These are phyloP conservation scores for Leccinum obscurum DNA, from an alignment of 768 basidiomycete genomes.

Conservation along the genomic window DNA sequence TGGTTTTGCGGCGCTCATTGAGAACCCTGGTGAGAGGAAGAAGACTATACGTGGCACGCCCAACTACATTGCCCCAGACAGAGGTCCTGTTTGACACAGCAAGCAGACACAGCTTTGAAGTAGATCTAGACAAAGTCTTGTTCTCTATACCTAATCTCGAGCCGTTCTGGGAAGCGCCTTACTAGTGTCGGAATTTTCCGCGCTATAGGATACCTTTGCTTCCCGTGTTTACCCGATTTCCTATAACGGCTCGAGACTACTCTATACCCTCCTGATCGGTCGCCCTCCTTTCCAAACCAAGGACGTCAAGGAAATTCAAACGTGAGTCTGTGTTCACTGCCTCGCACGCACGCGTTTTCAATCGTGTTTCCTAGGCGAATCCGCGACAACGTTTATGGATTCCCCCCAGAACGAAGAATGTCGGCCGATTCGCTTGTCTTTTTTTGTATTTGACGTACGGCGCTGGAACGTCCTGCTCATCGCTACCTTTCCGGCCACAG, in stretches of 20 bases:
- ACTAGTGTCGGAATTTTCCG: no score
- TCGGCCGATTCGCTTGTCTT: conserved; percentile 48
- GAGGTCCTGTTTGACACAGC: conserved; percentile 95
- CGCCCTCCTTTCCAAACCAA: conserved; percentile 99
- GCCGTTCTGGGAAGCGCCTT: no score
- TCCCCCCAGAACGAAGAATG: conserved; percentile 74
- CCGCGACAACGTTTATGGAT: conserved; percentile 90
- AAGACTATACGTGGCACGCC: conserved; percentile 99
- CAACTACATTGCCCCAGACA: conserved; percentile 97
- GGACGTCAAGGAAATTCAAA: conserved; percentile 95
- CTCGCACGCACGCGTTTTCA: conserved; percentile 3
- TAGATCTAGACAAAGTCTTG: no score
- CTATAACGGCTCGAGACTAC: no score
- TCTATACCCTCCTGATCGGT: conserved; percentile 92
- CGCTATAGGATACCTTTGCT: no score
- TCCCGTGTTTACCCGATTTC: no score
- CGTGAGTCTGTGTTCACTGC: conserved; percentile 46
- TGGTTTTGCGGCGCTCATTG: conserved; percentile 94
- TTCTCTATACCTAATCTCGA: no score
- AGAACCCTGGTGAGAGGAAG: conserved; percentile 94
- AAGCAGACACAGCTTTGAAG: conserved; percentile 97
- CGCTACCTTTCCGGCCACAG: no score
- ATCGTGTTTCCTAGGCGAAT: conserved; percentile 62
- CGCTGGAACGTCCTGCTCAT: no score
- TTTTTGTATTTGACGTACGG: no score